Conservation (phyloP, 768 basidiomycete species). For the Leccinum sublutescens region DNA sequence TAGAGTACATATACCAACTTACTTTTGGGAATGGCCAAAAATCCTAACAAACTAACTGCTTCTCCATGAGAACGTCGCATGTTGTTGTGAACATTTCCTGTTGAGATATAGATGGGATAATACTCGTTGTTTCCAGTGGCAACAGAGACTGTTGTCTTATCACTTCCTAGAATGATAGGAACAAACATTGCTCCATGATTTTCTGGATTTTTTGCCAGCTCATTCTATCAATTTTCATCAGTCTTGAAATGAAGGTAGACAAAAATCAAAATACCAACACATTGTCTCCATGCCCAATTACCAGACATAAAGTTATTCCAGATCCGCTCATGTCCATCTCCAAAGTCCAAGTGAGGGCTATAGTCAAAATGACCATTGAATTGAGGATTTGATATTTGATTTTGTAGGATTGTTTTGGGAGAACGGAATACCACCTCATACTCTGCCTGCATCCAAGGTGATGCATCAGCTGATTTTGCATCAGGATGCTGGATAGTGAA, state of each 20-base stretch:
- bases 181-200: neutral
- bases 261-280: neutral
- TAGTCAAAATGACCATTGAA: neutral
- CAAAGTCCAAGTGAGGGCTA: neutral
- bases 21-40: neutral
- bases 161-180: neutral
- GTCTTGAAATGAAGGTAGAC: no score
- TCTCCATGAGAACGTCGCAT: neutral
- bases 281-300: neutral
- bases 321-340: neutral
- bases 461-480: neutral
- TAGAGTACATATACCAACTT: no score
- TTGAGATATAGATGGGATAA: neutral
- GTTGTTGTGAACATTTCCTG: neutral
- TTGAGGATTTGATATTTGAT: neutral
- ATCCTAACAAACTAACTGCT: neutral
- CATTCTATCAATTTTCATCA: neutral
- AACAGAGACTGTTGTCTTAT: neutral
- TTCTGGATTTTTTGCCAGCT: neutral
- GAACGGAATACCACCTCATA: neutral
- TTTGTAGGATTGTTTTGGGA: neutral
- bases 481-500: neutral
- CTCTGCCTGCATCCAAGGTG: neutral
- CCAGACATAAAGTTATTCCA: neutral
- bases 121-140: neutral